Percentiles rank a stretch among this genome's conserved stretches.
These are phyloP conservation scores for Stephania yunnanensis DNA, from an alignment of 164 flowering plant species.

Conservation along the genomic window DNA sequence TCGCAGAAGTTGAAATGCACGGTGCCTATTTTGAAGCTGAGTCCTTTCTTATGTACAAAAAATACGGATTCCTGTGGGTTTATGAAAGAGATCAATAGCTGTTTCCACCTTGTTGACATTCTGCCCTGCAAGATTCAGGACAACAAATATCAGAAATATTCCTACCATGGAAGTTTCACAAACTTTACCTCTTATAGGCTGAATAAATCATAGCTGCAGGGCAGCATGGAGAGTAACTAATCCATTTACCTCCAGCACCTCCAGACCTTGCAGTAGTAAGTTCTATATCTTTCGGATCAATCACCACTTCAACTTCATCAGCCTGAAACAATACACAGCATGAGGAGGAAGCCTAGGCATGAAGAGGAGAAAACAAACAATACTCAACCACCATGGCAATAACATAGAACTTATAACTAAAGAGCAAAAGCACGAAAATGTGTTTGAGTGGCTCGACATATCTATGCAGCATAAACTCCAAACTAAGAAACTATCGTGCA, in stretches of 20 bases:
- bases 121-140: conserved; percentile 62
- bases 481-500: no score
- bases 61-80: conserved; percentile 96
- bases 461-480: background rate
- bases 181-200: background rate
- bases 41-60: conserved; percentile 97
- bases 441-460: background rate
- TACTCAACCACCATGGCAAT: background rate
- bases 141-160: conserved; percentile 5
- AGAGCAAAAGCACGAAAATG: background rate
- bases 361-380: background rate
- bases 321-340: conserved; percentile 36
- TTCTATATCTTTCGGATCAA: conserved; percentile 95
- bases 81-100: conserved; percentile 90
- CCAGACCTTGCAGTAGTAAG: conserved; percentile 96
- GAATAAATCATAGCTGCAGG: background rate
- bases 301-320: conserved; percentile 92
- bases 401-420: background rate
- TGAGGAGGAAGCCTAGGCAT: background rate
- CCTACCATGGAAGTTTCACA: background rate
- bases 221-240: background rate
- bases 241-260: conserved; percentile 88
- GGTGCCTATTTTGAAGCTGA: conserved; percentile 69
- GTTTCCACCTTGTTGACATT: conserved; percentile 99
- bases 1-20: conserved; percentile 84